Percentiles rank a stretch among this genome's conserved stretches.
phyloP scores from a whole-genome alignment of 805 yeast genomes.

The Saccharomyces kudriavzevii region DNA sequence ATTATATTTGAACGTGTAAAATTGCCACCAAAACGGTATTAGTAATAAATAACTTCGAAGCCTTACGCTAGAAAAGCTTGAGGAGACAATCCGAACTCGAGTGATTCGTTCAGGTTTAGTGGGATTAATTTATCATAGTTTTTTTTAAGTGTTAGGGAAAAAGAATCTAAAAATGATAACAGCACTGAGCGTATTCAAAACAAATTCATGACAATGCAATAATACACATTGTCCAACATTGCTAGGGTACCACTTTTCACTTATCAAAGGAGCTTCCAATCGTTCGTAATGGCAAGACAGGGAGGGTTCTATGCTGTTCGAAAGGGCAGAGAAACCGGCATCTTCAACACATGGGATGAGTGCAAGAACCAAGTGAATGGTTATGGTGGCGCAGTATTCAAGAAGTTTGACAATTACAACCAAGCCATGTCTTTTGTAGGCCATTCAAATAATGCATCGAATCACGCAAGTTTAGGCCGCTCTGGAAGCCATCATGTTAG shows the following conservation, averaged over 20 bases:
- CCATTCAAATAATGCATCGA: not conserved
- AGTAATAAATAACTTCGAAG: not conserved
- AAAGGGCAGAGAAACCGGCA: slow-evolving; percentile 47
- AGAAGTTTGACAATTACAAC: slow-evolving; percentile 39
- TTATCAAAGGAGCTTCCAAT: not conserved
- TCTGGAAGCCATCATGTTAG: not conserved
- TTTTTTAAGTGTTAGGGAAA: not conserved
- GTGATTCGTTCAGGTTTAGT: not conserved
- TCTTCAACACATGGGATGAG: slow-evolving; percentile 52
- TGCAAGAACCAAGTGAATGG: slow-evolving; percentile 49
- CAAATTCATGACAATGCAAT: not conserved
- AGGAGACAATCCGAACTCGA: too few relatives aligned
- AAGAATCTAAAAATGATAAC: not conserved
- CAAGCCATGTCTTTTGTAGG: slow-evolving; percentile 43
- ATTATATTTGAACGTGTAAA: not conserved
- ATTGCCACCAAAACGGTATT: not conserved
- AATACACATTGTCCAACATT: not conserved
- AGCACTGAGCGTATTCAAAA: not conserved
- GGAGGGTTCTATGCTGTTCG: slow-evolving; percentile 45
- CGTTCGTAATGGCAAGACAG: slow-evolving; percentile 13
- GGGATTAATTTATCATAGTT: not conserved
- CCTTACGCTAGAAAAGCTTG: not conserved
- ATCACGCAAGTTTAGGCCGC: not conserved
- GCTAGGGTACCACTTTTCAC: not conserved
- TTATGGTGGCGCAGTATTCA: slow-evolving; percentile 46